Base-by-base conservation (phyloP, 176 grass and related monocot genomes). In the Phoenix roebelenii region DNA sequence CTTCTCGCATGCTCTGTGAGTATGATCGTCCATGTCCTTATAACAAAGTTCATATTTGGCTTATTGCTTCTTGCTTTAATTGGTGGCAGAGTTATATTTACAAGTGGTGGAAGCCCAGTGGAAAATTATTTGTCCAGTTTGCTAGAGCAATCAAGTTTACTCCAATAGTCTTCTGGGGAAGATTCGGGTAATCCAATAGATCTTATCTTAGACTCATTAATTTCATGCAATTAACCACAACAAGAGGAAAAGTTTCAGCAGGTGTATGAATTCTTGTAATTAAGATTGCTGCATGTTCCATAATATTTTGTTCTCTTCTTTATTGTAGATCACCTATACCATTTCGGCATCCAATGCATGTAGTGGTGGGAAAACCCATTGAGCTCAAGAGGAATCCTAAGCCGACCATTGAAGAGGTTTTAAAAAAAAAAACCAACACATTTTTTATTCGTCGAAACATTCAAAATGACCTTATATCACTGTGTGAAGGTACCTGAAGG, bases 131-230 rank as follows among this genome's bases (percentile, higher is more conserved):
- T 65, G 72, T 92, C 29, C 79, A 78, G 67, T 85, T 98, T 68
- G 76, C 93, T 76, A 82, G 87, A 76, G 87, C 84, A 29, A 82
- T 97, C 17, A 97, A 97, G 60, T 91, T 97, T 83, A 88, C 86
- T 53, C 93, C 93, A 58, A 76, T 91, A 39, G 64, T 97, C 50
- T 97, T 90, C 59, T 97, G 84, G 78, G 92, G 92, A 50, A 91
- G 80, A 81, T 80, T 74, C 3, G 87, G 92, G 87, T 91, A 88
- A 30, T 49, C 15, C 5, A 30, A 30, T 26, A 48, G 5, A 54
- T 63, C 18, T 4, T 4, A 57, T 5, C 18, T 49, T 18, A 16
- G 18, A 28, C 23, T 48, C 1, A 44, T 44, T 6, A 44, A 12
- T 44, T 44, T 44, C 10, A 14, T 44, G 35, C 35, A 14, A 12